A percentile compares a stretch with the other conserved stretches of the same genome.
Conservation (phyloP, 495 filamentous ascomycete species). For the Hypoxylon intermedium region DNA sequence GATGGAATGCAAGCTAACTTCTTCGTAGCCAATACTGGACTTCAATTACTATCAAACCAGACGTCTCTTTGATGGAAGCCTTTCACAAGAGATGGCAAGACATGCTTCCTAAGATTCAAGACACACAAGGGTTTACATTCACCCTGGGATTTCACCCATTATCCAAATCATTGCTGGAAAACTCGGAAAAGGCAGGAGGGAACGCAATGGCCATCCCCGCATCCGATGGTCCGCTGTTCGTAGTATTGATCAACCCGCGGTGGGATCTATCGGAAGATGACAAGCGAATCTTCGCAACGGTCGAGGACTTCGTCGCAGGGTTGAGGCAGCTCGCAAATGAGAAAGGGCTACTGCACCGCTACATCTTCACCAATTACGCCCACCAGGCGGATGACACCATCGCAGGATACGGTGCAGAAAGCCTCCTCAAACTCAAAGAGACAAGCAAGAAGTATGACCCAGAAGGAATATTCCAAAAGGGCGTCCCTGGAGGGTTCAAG, state of each 20-base stretch:
- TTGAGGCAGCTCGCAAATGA: constrained; percentile 15
- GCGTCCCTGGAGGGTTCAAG: constrained; percentile 44
- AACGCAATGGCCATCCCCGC: constrained; percentile 40
- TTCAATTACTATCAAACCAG: constrained; percentile 9
- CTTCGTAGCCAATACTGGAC: constrained; percentile 14
- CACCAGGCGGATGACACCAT: constrained; percentile 51
- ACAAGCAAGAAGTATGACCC: constrained; percentile 58
- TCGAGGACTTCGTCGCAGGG: constrained; percentile 1
- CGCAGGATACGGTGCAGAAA: constrained; percentile 55
- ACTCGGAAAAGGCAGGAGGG: constrained; percentile 35
- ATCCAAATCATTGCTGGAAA: constrained; percentile 25
- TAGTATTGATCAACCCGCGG: constrained; percentile 26
- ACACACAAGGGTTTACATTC: constrained; percentile 12
- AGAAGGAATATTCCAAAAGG: constrained; percentile 52
- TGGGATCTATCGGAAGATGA: constrained; percentile 18
- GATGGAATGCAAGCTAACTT: not conserved
- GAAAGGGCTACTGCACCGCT: constrained; percentile 38
- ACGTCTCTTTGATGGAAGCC: constrained; percentile 10
- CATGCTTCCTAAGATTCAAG: constrained; percentile 7
- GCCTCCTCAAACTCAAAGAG: constrained; percentile 45
- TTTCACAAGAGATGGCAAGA: constrained; percentile 25
- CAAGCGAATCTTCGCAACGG: constrained; percentile 16
- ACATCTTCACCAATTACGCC: constrained; percentile 52
- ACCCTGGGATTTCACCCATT: constrained; percentile 42
- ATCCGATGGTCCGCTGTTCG: constrained; percentile 29